Conservation (phyloP, 1,284 basidiomycete genomes). For the Neonothopanus nambi region DNA sequence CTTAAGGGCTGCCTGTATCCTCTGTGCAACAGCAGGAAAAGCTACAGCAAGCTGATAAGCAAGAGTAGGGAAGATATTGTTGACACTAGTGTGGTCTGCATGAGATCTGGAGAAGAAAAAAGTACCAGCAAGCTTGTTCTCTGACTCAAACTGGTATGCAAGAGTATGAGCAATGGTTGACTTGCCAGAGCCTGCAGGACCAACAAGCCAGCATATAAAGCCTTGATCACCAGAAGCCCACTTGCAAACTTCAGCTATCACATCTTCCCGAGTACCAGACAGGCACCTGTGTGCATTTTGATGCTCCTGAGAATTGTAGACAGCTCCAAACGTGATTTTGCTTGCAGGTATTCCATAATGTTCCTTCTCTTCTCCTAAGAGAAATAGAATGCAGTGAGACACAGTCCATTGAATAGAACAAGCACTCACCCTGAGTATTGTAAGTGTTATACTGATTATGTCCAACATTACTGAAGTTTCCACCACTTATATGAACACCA, state of each 20-base stretch:
- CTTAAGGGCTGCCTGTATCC: neutral
- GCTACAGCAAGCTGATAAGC: neutral
- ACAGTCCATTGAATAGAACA: neutral
- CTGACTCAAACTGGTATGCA: conserved; percentile 10
- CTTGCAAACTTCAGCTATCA: conserved; percentile 16
- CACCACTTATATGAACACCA: neutral
- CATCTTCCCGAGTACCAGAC: conserved; percentile 14
- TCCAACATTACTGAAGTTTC: neutral
- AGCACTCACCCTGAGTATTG: neutral
- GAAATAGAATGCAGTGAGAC: neutral
- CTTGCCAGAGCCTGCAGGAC: conserved; percentile 20
- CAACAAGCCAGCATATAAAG: conserved; percentile 13
- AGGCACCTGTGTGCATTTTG: conserved; percentile 15
- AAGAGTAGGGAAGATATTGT: conserved; percentile 6
- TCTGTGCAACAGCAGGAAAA: neutral
- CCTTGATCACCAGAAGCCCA: conserved; percentile 14
- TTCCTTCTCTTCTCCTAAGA: neutral
- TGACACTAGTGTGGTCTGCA: neutral
- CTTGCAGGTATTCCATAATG: conserved; percentile 7
- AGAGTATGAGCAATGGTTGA: conserved; percentile 23
- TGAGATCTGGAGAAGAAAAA: conserved; percentile 14
- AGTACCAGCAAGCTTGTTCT: conserved; percentile 13
- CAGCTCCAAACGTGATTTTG: neutral
- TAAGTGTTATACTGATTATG: neutral
- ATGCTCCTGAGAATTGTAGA: neutral